These are phyloP conservation scores for Amesomyces nigricolor DNA, from an alignment of 2,329 filamentous ascomycete genomes.

Conservation along the genomic window DNA sequence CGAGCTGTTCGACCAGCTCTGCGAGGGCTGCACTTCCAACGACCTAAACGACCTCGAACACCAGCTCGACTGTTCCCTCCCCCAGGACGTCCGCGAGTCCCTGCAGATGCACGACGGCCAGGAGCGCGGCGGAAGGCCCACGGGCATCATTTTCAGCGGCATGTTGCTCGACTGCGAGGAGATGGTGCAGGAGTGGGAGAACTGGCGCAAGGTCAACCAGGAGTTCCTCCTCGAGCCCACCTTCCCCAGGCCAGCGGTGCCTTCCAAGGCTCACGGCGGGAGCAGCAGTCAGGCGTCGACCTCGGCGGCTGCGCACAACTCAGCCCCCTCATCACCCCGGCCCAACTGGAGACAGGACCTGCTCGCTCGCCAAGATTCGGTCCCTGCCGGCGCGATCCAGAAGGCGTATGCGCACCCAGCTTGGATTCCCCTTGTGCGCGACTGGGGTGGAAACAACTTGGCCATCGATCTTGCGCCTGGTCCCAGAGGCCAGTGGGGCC, in stretches of 20 bases:
- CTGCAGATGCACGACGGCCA: conserved; percentile 92
- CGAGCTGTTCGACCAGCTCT: conserved; percentile 87
- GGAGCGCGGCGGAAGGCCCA: conserved; percentile 84
- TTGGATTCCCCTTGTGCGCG: conserved; percentile 93
- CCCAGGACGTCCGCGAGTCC: conserved; percentile 89
- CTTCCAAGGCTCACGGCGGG: conserved; percentile 67
- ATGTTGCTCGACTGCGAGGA: conserved; percentile 99
- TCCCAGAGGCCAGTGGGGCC: conserved; percentile 85
- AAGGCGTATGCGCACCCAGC: conserved; percentile 89
- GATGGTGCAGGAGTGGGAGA: conserved; percentile 95
- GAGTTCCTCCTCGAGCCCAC: conserved; percentile 65
- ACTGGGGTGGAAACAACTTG: conserved; percentile 98
- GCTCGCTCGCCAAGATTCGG: conserved; percentile 75
- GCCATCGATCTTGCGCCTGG: conserved; percentile 90
- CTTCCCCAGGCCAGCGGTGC: conserved; percentile 54
- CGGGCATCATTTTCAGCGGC: conserved; percentile 84
- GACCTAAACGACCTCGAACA: conserved; percentile 97
- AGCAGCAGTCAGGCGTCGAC: conserved; percentile 59
- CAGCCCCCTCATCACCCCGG: conserved; percentile 43
- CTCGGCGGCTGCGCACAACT: conserved; percentile 51
- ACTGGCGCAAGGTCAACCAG: conserved; percentile 90
- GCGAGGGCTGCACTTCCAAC: conserved; percentile 86
- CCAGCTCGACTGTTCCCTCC: conserved; percentile 87
- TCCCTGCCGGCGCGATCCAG: conserved; percentile 80
- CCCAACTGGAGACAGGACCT: conserved; percentile 82